Base-by-base conservation (phyloP, 192 early-diverging fungal species). In the Lobosporangium transversale region DNA sequence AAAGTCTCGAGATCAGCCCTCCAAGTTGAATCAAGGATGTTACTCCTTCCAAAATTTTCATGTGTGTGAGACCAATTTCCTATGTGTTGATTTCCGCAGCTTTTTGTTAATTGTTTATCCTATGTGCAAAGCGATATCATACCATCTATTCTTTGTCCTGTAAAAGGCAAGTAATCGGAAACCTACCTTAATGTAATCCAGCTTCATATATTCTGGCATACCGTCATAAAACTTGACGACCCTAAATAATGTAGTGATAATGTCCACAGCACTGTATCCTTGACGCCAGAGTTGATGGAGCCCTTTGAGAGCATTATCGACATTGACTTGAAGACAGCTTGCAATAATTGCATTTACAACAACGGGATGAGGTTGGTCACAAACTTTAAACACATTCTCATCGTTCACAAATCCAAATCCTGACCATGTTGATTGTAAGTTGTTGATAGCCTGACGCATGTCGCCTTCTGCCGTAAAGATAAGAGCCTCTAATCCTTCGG, bases 361-460 rank as follows among this genome's bases (percentile, higher is more conserved):
- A 11, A 91, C 90, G 1, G 97, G 97, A 68, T 96, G 94, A 27
- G 97, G 97, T 70, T 95, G 94, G 69, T 99, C 97, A 79, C 97
- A 99, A 2, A 99, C 95, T 54, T 95, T 95, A 83, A 93, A 99
- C 6, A 98, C 96, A 63, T 97, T 95, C 20, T 96, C 95, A 3
- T 87, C 85, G 42, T 91, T 90, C 10, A 99, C 84, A 67, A 90
- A 86, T 10, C 89, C 89, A 64, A 97, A 98, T 26, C 95, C 96
- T 49, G 91, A 90, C 62, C 83, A 86, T 1, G 96, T 94, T 17
- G 95, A 89, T 80, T 98, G 96, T 43, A 99, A 82, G 60, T 98
- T 97, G 70, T 98, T 99, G 68, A 99, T 87, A 3, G 95, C 97
- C 81, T 98, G 97, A 23, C 97, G 90, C 96, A 99, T 97, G 68